Conservation (phyloP, 176 grass and related monocot species). For the Echinochloa phyllopogon region DNA sequence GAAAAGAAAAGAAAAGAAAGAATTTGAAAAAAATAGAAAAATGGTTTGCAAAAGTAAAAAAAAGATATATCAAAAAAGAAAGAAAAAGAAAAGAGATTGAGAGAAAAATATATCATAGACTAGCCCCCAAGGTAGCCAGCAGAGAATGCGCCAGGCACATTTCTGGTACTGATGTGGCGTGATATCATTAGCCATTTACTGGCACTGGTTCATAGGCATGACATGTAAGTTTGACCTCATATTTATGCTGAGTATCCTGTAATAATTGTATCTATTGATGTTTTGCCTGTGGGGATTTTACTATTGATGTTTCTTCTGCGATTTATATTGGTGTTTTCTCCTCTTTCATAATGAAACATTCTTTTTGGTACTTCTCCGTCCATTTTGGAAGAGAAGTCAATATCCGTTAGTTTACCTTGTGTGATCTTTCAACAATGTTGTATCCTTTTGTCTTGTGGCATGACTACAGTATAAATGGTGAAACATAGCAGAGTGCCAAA, state of each 20-base stretch:
- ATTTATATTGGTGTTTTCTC: not conserved
- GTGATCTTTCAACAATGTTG: not conserved
- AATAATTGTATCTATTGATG: constrained; percentile 26
- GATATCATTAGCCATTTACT: constrained; percentile 49
- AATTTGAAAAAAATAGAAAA: constrained; percentile 4
- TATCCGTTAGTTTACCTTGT: not conserved
- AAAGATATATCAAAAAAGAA: constrained; percentile 10
- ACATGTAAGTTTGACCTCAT: constrained; percentile 57
- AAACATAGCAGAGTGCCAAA: not conserved
- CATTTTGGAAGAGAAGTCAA: not conserved
- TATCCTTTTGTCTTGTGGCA: not conserved
- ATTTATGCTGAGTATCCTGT: constrained; percentile 33
- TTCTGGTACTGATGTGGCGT: constrained; percentile 43
- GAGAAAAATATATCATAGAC: constrained; percentile 15
- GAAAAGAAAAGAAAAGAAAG: constrained; percentile 21
- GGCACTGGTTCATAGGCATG: constrained; percentile 50
- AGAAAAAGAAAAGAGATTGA: not conserved
- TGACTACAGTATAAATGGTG: not conserved
- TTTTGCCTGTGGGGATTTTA: not conserved
- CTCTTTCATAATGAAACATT: not conserved
- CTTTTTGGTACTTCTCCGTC: not conserved
- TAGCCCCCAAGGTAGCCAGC: constrained; percentile 43
- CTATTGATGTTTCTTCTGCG: not conserved
- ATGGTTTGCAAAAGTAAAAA: constrained; percentile 25
- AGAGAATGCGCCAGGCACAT: constrained; percentile 47